Conservation (phyloP, 495 filamentous ascomycete genomes). For the Thozetella sp. region DNA sequence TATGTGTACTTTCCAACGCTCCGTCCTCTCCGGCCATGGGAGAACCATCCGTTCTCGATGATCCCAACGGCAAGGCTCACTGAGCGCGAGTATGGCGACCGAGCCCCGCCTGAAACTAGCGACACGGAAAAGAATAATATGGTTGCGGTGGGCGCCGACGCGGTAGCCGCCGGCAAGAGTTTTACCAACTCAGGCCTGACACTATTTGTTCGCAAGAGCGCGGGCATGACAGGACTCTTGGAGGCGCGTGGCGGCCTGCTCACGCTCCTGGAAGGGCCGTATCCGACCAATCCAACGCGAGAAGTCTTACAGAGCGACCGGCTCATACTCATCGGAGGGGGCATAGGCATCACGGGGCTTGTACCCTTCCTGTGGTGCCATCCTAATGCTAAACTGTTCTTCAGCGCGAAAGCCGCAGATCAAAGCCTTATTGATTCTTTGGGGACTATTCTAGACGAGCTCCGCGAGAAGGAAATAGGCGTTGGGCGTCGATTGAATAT, state of each 20-base stretch:
- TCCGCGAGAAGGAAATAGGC: constrained; percentile 23
- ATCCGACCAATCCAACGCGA: constrained; percentile 8
- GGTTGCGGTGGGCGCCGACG: background rate
- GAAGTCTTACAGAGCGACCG: constrained; percentile 21
- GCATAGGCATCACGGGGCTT: constrained; percentile 43
- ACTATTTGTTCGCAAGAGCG: constrained; percentile 24
- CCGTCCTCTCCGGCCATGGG: constrained; percentile 36
- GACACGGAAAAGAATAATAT: constrained; percentile 6
- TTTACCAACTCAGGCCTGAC: constrained; percentile 31
- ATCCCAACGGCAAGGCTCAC: constrained; percentile 24
- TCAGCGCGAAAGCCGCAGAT: constrained; percentile 26
- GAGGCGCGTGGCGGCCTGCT: constrained; percentile 12
- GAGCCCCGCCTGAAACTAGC: background rate
- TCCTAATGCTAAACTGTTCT: constrained; percentile 37
- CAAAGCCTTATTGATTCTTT: constrained; percentile 20
- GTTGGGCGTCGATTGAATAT: constrained; percentile 32
- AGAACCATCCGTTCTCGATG: constrained; percentile 52
- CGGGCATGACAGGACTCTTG: constrained; percentile 27
- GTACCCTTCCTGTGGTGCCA: constrained; percentile 25
- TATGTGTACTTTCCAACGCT: constrained; percentile 48
- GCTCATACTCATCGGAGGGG: constrained; percentile 43
- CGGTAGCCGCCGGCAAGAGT: constrained; percentile 1
- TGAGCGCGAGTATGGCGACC: background rate
- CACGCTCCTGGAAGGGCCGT: constrained; percentile 31
- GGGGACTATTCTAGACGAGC: constrained; percentile 13